These are phyloP conservation scores for Polychaeton citri DNA, from an alignment of 2,329 filamentous ascomycete species.

Conservation along the genomic window DNA sequence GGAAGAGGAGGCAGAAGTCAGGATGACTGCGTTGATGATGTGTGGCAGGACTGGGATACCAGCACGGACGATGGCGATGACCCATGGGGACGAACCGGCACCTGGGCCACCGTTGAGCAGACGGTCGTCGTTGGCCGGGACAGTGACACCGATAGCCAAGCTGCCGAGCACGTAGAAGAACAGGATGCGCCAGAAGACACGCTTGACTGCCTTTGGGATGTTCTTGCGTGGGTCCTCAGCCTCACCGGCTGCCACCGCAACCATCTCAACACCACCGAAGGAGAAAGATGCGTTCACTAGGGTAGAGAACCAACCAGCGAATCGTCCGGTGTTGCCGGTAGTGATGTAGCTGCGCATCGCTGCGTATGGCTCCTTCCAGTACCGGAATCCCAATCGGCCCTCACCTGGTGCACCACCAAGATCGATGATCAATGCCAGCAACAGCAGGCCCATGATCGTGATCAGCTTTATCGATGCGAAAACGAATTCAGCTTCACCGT, in stretches of 20 bases:
- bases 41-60: constrained; percentile 54
- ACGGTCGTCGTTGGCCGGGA: constrained; percentile 40
- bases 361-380: constrained; percentile 45
- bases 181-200: constrained; percentile 42
- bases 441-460: constrained; percentile 37
- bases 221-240: constrained; percentile 38
- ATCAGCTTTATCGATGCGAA: constrained; percentile 39
- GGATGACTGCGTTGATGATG: constrained; percentile 64
- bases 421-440: constrained; percentile 35
- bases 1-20: constrained; percentile 58
- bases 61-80: constrained; percentile 56
- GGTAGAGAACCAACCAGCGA: constrained; percentile 46
- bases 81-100: constrained; percentile 40
- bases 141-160: constrained; percentile 45
- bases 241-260: constrained; percentile 44
- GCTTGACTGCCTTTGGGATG: constrained; percentile 42
- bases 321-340: constrained; percentile 43
- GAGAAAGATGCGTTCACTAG: constrained; percentile 38
- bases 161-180: constrained; percentile 46
- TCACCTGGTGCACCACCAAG: constrained; percentile 34
- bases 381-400: constrained; percentile 32
- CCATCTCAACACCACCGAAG: constrained; percentile 40
- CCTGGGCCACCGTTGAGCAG: constrained; percentile 34
- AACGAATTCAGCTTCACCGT: constrained; percentile 41
- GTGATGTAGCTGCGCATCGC: constrained; percentile 46